Base-by-base conservation (phyloP, 345 rosid genomes). In the Arabidopsis suecica region DNA sequence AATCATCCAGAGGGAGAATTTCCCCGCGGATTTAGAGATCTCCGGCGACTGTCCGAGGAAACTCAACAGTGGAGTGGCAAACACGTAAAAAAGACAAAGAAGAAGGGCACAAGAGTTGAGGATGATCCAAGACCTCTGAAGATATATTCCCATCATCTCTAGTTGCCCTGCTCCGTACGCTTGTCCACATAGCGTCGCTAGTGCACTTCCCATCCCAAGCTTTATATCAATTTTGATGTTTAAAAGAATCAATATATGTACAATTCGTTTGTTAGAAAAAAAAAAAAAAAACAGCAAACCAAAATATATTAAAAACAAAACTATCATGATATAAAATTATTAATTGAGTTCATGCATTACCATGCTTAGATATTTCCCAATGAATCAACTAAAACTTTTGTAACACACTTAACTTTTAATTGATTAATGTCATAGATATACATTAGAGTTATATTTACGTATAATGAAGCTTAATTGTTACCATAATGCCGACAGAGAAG, bases 201-300 rank as follows among this genome's bases (percentile, higher is more conserved):
- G 82, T 18, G 97, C 93, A 60, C 97, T 89, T 47, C 95, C 97
- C 91, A 91, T 91, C 16, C 97, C 94, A 16, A 89, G 82, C 90
- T 90, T 90, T 75, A 16, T 41, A 66, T 34, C 56, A 18, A 14
- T 3, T 25, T 62, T 8, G 7, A 0, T 23, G 4, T 28, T 28
- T 28, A 28, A 28, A 28, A 28, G 32, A 28, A 23, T 23, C 25
- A 23, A 1, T 2, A 23, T 23, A 2, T 23, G 25, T 1, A 23
- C 25, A 23, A 23, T 23, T 23, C 25, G 25, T 23, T 23, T 23
- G 25, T 23, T 23, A 23, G 25, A 2, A 23, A 23, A 23, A 23
- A 23, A 2, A 23, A 23, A 23, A 23, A 23, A 23, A 23, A 23
- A 23, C 25, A 23, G 25, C 25, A 23, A 23, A 23, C 25, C 25